phyloP scores from a whole-genome alignment of 1,139 yeast genomes.

The Wickerhamiella infanticola region DNA sequence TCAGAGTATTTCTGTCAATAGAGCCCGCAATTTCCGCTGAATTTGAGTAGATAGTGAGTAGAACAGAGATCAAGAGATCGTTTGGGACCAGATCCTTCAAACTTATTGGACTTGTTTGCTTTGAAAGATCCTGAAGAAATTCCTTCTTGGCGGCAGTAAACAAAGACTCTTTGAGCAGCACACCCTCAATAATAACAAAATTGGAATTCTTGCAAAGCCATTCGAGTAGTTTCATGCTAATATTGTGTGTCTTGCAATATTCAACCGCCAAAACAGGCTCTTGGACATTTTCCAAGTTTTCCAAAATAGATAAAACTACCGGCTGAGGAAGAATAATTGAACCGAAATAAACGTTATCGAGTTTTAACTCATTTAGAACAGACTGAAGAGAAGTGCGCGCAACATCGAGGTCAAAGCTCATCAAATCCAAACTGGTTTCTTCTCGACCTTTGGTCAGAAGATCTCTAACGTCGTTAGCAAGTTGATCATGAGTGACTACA shows the following conservation, averaged over 20 bases:
- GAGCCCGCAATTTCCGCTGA: neutral
- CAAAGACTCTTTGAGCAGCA: neutral
- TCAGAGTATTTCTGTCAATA: neutral
- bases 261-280: constrained; percentile 1
- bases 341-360: neutral
- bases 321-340: neutral
- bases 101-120: constrained; percentile 1
- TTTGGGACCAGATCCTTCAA: constrained; percentile 8
- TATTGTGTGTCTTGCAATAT: neutral
- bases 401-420: neutral
- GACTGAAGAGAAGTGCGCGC: neutral
- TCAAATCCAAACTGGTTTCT: neutral
- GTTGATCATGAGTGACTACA: neutral
- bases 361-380: neutral
- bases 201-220: neutral
- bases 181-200: neutral
- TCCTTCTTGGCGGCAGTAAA: neutral
- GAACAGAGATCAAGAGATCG: constrained; percentile 3
- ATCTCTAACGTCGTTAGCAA: neutral
- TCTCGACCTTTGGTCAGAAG: neutral
- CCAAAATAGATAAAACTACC: neutral
- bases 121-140: neutral
- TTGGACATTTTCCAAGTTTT: neutral
- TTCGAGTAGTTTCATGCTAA: neutral
- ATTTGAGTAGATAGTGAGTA: neutral